Evolutionary conservation across 139 green algal species (phyloP).

Genomic region (Zygnema cylindricum): DNA sequence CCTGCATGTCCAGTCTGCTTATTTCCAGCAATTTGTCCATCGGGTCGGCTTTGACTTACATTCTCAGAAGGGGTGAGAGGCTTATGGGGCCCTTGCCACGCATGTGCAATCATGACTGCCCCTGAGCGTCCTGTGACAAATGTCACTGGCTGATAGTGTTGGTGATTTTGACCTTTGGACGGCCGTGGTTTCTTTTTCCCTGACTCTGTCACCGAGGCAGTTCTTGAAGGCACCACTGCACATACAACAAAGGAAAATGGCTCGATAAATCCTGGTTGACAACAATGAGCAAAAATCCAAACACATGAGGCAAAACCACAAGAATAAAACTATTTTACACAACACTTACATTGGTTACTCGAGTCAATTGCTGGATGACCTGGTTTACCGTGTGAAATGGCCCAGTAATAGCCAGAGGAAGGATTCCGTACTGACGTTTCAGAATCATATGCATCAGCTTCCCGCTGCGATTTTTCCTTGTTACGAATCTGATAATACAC

Average conservation of each 20-base stretch:
- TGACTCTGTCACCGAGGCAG: neutral
- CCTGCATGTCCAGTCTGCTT: neutral
- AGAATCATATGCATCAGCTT: neutral
- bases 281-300: too few species aligned
- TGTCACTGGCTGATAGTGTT: slow-evolving; percentile 31
- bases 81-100: slow-evolving; percentile 34
- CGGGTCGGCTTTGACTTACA: neutral
- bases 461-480: slow-evolving; percentile 14
- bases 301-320: too few species aligned
- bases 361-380: too few species aligned
- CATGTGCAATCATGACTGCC: slow-evolving; percentile 30
- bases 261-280: too few species aligned
- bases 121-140: slow-evolving; percentile 31
- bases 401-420: slow-evolving; percentile 1
- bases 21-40: neutral
- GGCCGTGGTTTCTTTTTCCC: neutral
- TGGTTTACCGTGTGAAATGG: neutral
- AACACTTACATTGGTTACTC: too few species aligned
- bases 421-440: neutral
- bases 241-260: too few species aligned
- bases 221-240: neutral
- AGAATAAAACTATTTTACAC: too few species aligned
- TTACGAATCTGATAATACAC: slow-evolving; percentile 41
- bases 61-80: neutral
- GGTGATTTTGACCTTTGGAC: neutral